These are phyloP conservation scores for Carpinus fangiana DNA, from an alignment of 306 rosid genomes.

Conservation along the genomic window DNA sequence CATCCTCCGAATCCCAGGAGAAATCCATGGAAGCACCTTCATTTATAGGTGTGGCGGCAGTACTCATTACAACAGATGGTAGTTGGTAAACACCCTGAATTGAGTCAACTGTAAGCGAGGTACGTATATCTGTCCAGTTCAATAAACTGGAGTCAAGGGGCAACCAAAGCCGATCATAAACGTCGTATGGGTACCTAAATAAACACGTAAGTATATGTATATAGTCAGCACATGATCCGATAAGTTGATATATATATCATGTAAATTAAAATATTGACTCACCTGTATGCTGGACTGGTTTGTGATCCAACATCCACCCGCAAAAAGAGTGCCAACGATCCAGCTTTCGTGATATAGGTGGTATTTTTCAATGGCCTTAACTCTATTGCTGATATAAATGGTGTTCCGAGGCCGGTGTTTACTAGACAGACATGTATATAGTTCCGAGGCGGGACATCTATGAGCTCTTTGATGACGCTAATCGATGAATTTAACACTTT, in stretches of 20 bases:
- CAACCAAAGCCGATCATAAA: slow-evolving; percentile 38
- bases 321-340: not conserved
- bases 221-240: too few relatives aligned
- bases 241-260: too few relatives aligned
- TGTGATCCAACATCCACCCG: slow-evolving; percentile 38
- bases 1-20: not conserved
- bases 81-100: not conserved
- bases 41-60: slow-evolving; percentile 34
- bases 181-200: slow-evolving; percentile 40
- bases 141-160: not conserved
- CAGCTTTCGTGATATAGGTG: slow-evolving; percentile 21
- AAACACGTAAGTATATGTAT: not conserved
- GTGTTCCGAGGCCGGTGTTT: slow-evolving; percentile 47
- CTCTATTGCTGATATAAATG: slow-evolving; percentile 53
- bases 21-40: slow-evolving; percentile 15
- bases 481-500: slow-evolving; percentile 4
- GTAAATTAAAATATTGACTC: not conserved
- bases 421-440: slow-evolving; percentile 43
- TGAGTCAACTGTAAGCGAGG: not conserved
- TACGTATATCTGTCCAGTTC: slow-evolving; percentile 5
- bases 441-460: slow-evolving; percentile 33
- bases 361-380: slow-evolving; percentile 36
- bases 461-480: slow-evolving; percentile 23
- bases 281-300: slow-evolving; percentile 5
- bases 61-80: slow-evolving; percentile 37